Percentiles rank a stretch among this genome's conserved stretches.
Conservation (phyloP, 345 rosid genomes). For the Erodium maritimum region DNA sequence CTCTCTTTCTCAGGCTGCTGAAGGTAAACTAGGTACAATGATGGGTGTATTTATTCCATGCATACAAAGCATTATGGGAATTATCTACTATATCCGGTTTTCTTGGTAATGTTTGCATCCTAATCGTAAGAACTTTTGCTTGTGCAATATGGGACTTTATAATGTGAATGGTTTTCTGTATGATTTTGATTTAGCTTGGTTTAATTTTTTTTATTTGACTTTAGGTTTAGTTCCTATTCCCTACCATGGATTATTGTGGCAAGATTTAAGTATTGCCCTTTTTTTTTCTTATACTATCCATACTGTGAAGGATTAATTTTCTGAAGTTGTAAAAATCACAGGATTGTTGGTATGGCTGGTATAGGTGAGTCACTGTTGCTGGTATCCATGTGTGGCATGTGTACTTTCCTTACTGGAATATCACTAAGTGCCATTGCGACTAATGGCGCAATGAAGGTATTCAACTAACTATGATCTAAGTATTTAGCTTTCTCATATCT, state of each 20-base stretch:
- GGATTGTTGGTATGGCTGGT: slow-evolving; percentile 99
- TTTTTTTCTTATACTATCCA: slow-evolving; percentile 2
- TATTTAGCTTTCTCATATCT: neutral
- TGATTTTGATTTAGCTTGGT: neutral
- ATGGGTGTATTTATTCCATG: slow-evolving; percentile 99
- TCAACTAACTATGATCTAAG: neutral
- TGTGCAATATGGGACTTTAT: neutral
- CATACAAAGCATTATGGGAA: slow-evolving; percentile 95
- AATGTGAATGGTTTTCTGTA: too few relatives aligned
- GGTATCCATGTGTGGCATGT: slow-evolving; percentile 79
- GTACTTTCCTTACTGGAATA: slow-evolving; percentile 87
- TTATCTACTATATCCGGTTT: slow-evolving; percentile 95
- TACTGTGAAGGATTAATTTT: neutral
- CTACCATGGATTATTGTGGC: neutral
- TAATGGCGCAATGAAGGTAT: slow-evolving; percentile 99
- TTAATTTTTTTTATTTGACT: neutral
- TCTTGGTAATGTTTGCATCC: slow-evolving; percentile 54
- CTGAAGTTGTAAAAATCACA: slow-evolving; percentile 29
- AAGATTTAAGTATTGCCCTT: neutral
- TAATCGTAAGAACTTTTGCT: slow-evolving; percentile 2
- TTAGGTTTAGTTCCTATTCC: neutral
- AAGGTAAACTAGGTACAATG: slow-evolving; percentile 79
- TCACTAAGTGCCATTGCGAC: slow-evolving; percentile 99
- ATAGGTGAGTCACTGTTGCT: slow-evolving; percentile 66
- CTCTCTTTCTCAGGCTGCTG: slow-evolving; percentile 45